Conservation (phyloP, 129 eudicot genomes). For the Sambucus nigra region DNA sequence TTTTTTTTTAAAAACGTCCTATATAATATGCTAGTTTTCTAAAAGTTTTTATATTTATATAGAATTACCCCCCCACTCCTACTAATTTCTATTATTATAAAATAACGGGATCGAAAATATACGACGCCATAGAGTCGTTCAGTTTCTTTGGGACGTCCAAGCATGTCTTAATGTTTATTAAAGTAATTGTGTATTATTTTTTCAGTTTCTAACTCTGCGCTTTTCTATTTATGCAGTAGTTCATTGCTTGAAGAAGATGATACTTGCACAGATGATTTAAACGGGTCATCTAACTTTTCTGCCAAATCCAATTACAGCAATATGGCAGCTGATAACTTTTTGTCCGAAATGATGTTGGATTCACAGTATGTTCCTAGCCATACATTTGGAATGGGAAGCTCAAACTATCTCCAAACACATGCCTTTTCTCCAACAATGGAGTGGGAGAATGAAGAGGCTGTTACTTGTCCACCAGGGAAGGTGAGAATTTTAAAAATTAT, state of each 20-base stretch:
- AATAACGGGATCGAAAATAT: not conserved
- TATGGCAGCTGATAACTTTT: slow-evolving; percentile 19
- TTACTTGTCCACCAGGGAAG: slow-evolving; percentile 24
- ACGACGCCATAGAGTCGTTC: not conserved
- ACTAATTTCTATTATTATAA: not conserved
- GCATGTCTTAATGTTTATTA: not conserved
- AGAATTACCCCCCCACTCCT: no score
- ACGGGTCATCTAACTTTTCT: slow-evolving; percentile 14
- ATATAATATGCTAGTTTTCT: no score
- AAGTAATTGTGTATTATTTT: not conserved
- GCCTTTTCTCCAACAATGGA: slow-evolving; percentile 27
- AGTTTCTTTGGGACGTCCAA: not conserved
- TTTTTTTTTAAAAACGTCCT: no score
- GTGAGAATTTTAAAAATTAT: slow-evolving; percentile 29
- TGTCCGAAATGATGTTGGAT: slow-evolving; percentile 15
- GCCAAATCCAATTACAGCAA: slow-evolving; percentile 17
- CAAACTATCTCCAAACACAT: slow-evolving; percentile 24
- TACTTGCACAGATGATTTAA: slow-evolving; percentile 10
- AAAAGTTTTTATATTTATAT: not conserved
- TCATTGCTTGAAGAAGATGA: slow-evolving; percentile 56
- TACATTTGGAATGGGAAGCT: slow-evolving; percentile 28
- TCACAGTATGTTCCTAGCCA: slow-evolving; percentile 16
- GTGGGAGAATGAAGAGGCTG: slow-evolving; percentile 28
- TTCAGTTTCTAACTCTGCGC: slow-evolving; percentile 1
- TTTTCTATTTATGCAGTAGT: slow-evolving; percentile 30